These are phyloP conservation scores for Mallotus japonicus DNA, from an alignment of 441 rosid genomes.

Conservation along the genomic window DNA sequence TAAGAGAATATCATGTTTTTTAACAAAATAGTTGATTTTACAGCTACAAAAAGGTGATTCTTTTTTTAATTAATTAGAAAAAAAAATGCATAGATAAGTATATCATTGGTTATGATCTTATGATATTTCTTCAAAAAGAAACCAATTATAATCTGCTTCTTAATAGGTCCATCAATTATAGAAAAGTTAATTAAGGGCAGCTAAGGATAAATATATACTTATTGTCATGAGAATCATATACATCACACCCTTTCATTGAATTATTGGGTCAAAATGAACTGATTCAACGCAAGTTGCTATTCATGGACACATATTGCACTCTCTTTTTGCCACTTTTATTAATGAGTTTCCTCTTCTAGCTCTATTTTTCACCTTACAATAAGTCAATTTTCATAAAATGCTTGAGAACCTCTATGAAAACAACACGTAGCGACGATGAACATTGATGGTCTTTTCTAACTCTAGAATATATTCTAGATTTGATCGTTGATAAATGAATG, in stretches of 20 bases:
- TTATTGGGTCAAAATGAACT: slow-evolving; percentile 19
- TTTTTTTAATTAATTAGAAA: background rate
- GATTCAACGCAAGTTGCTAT: slow-evolving; percentile 27
- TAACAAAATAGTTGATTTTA: background rate
- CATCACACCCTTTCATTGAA: background rate
- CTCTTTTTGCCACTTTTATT: background rate
- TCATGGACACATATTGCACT: background rate
- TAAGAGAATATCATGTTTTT: slow-evolving; percentile 4
- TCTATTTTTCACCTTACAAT: background rate
- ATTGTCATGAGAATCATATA: background rate
- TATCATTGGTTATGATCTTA: too few species aligned
- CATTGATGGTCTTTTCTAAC: slow-evolving; percentile 12
- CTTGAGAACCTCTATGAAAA: background rate
- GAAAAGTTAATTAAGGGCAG: background rate
- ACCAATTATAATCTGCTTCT: background rate
- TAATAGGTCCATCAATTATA: background rate
- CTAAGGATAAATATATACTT: background rate
- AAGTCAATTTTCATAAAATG: background rate
- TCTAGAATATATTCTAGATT: slow-evolving; percentile 22
- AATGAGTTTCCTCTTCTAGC: too few species aligned
- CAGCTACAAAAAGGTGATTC: background rate
- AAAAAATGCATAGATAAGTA: too few species aligned
- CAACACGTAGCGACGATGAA: slow-evolving; percentile 1
- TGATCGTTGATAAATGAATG: background rate
- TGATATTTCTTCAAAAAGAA: background rate